Conservation (phyloP, 2,329 filamentous ascomycete genomes). For the Fusarium sp. region DNA sequence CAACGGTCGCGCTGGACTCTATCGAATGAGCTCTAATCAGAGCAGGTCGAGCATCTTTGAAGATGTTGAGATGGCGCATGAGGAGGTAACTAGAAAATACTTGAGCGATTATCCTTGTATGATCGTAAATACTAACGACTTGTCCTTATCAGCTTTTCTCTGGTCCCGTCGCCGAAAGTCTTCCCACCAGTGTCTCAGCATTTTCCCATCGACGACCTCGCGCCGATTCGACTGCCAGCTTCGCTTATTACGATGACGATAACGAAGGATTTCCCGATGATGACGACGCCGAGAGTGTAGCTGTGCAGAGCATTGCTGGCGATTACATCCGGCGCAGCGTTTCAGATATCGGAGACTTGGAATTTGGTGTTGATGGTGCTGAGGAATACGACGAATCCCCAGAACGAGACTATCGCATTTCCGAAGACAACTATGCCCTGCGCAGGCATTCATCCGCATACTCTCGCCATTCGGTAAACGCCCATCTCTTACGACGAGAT, state of each 20-base stretch:
- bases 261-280: slow-evolving; percentile 47
- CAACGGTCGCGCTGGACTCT: slow-evolving; percentile 52
- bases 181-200: slow-evolving; percentile 92
- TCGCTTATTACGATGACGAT: slow-evolving; percentile 84
- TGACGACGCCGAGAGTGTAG: slow-evolving; percentile 44
- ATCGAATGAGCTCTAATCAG: slow-evolving; percentile 73
- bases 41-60: slow-evolving; percentile 85
- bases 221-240: slow-evolving; percentile 86
- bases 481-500: slow-evolving; percentile 74
- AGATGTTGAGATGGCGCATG: slow-evolving; percentile 98
- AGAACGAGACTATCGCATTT: slow-evolving; percentile 52
- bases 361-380: slow-evolving; percentile 50
- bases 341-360: slow-evolving; percentile 52
- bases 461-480: slow-evolving; percentile 64
- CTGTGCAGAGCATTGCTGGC: slow-evolving; percentile 31
- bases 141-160: slow-evolving; percentile 72
- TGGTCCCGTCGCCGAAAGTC: slow-evolving; percentile 91
- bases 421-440: slow-evolving; percentile 57
- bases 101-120: background rate
- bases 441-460: slow-evolving; percentile 69
- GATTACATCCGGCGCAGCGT: slow-evolving; percentile 43
- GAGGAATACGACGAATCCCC: slow-evolving; percentile 51
- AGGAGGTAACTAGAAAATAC: slow-evolving; percentile 70
- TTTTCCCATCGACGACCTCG: slow-evolving; percentile 85
- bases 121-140: background rate